Conservation (phyloP, 768 basidiomycete species). For the Boletus fagicola region DNA sequence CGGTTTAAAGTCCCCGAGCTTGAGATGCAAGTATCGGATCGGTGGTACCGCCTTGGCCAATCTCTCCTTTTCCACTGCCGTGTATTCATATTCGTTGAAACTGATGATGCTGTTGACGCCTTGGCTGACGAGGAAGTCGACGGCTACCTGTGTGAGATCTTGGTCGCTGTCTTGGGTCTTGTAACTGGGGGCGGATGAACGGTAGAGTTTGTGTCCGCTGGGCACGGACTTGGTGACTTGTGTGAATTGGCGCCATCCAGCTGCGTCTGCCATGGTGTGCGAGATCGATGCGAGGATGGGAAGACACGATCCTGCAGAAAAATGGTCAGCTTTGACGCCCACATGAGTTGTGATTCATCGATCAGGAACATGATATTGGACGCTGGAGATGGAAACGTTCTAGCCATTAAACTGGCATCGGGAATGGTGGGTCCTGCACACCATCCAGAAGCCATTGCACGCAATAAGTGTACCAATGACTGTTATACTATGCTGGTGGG, state of each 20-base stretch:
- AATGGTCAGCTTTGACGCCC: not conserved
- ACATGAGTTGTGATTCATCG: not conserved
- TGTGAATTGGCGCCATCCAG: not conserved
- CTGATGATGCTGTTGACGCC: not conserved
- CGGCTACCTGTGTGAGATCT: not conserved
- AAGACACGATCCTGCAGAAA: not conserved
- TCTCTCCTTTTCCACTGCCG: not conserved
- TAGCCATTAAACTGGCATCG: not conserved
- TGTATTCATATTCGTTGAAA: not conserved
- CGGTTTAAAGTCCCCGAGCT: conserved; percentile 17
- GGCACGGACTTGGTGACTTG: conserved; percentile 3
- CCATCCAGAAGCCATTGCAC: no score
- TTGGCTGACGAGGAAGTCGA: not conserved
- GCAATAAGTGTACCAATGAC: not conserved
- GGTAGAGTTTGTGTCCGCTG: conserved; percentile 16
- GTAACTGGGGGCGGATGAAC: conserved; percentile 27
- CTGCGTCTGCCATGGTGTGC: not conserved
- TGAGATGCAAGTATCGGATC: conserved; percentile 21
- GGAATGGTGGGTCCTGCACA: no score
- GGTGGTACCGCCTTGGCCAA: conserved; percentile 1
- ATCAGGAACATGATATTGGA: not conserved
- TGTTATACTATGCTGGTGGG: not conserved
- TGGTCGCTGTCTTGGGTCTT: conserved; percentile 4
- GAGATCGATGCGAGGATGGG: not conserved
- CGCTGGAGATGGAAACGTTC: not conserved